Conservation (phyloP, 345 rosid species). For the Orychophragmus violaceus region DNA sequence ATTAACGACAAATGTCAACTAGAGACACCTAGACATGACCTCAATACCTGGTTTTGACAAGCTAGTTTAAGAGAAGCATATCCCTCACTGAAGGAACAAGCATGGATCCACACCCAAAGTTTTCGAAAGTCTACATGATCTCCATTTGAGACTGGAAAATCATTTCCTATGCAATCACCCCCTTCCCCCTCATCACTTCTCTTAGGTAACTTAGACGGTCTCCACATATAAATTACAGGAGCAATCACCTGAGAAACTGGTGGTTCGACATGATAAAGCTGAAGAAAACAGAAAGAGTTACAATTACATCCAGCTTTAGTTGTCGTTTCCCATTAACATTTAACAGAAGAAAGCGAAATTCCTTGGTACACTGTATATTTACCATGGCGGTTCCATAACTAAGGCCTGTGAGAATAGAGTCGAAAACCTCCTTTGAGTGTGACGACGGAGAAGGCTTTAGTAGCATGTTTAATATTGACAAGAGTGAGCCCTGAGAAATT, state of each 20-base stretch:
- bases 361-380: too few species aligned
- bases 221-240: slow-evolving; percentile 78
- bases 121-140: slow-evolving; percentile 33
- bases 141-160: slow-evolving; percentile 5
- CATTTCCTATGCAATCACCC: slow-evolving; percentile 13
- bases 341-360: neutral
- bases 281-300: slow-evolving; percentile 10
- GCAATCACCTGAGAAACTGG: slow-evolving; percentile 50
- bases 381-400: slow-evolving; percentile 68
- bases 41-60: slow-evolving; percentile 73
- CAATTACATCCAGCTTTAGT: neutral
- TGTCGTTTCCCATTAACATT: too few species aligned
- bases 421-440: slow-evolving; percentile 31
- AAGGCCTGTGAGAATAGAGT: slow-evolving; percentile 52
- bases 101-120: slow-evolving; percentile 88
- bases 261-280: slow-evolving; percentile 69
- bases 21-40: too few species aligned
- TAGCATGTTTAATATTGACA: slow-evolving; percentile 47
- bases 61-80: slow-evolving; percentile 55
- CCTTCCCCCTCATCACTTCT: slow-evolving; percentile 23
- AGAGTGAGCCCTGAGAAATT: slow-evolving; percentile 49
- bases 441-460: slow-evolving; percentile 51
- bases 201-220: slow-evolving; percentile 32
- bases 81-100: slow-evolving; percentile 74
- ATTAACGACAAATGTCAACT: neutral